Evolutionary conservation across 2,329 filamentous ascomycete genomes (phyloP), one percentile per base, ranked within the genome.

Genomic region (Geosmithia flava): DNA sequence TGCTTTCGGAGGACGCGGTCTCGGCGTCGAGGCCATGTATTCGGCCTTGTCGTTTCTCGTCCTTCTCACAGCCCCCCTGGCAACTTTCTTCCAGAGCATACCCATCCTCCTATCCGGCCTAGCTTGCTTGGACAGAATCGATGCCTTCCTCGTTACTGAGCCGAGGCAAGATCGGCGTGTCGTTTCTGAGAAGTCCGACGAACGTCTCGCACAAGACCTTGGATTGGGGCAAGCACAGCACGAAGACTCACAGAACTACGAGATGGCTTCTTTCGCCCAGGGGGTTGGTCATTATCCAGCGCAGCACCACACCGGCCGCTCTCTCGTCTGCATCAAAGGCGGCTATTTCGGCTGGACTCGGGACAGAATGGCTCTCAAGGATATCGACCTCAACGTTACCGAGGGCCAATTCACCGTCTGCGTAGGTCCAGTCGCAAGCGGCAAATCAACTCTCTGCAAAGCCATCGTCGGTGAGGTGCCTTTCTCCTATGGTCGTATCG

Each of bases 401-500:
- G 43, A 20, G 8, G 50, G 53, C 0, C 51, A 46, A 4, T 50
- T 67, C 3, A 66, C 59, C 0, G 54, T 68, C 1, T 52, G 70
- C 1, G 54, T 65, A 2, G 68, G 68, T 0, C 65, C 66, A 2
- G 62, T 68, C 1, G 61, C 57, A 0, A 59, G 54, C 11, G 62
- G 62, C 1, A 64, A 72, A 49, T 65, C 65, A 0, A 66, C 65
- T 0, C 51, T 70, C 0, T 60, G 62, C 53, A 50, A 64, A 54
- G 51, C 60, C 43, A 42, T 70, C 27, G 54, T 67, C 2, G 61
- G 60, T 2, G 62, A 63, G 50, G 54, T 55, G 4, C 50, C 58
- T 1, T 47, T 49, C 23, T 30, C 44, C n/a, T 46, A 46, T 15
- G 59, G 58, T 48, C 1, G 50, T 60, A 11, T 6, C 10, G 15